These are phyloP conservation scores for Glycine tomentella DNA, from an alignment of 306 rosid species.

Conservation along the genomic window DNA sequence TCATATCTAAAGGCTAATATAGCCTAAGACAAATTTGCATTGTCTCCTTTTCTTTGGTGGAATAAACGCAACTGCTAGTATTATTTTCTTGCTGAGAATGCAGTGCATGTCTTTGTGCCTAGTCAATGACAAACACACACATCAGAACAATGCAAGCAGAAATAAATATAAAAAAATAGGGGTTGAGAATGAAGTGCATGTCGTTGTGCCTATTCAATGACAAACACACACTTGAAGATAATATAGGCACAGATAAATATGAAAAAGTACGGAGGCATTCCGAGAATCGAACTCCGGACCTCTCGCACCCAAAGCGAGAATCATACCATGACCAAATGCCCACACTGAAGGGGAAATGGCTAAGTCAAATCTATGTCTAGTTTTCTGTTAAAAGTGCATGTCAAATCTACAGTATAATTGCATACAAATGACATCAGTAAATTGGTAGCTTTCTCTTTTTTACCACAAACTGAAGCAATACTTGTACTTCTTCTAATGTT, in stretches of 20 bases:
- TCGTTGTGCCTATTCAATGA: no score
- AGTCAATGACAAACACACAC: background rate
- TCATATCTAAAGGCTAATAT: no score
- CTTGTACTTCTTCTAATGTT: slow-evolving; percentile 23
- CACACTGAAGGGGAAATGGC: no score
- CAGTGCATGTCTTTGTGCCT: background rate
- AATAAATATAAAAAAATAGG: background rate
- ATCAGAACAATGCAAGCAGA: background rate
- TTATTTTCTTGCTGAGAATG: background rate
- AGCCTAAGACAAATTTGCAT: no score
- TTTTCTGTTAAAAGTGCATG: no score
- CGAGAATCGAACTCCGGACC: no score
- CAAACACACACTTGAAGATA: background rate
- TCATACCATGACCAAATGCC: no score
- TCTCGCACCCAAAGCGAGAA: no score
- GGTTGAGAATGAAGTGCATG: no score
- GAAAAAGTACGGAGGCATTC: background rate
- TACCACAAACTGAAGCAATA: background rate
- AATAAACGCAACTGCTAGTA: background rate
- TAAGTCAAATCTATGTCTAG: no score
- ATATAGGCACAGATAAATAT: background rate
- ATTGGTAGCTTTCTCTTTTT: background rate
- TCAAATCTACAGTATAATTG: background rate
- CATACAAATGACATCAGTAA: background rate
- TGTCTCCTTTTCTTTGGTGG: no score